phyloP scores from a whole-genome alignment of 371 early-diverging fungal genomes.

The Gilbertella persicaria region DNA sequence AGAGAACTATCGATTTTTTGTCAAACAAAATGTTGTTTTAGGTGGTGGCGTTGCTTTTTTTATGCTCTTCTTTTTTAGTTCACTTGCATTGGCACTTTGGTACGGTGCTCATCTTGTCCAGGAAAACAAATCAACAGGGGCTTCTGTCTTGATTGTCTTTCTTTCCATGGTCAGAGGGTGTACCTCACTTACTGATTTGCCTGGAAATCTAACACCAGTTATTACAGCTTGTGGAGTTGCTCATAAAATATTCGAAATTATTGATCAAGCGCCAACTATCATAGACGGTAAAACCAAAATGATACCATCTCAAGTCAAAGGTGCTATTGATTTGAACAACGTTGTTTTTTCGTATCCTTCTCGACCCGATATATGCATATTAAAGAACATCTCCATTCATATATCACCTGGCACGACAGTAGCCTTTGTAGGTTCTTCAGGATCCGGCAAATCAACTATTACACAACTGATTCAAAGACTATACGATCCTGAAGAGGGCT shows the following conservation, averaged over 20 bases:
- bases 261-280: constrained; percentile 74
- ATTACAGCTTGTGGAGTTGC: constrained; percentile 69
- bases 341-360: constrained; percentile 77
- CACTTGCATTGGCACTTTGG: constrained; percentile 79
- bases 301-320: constrained; percentile 45
- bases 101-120: constrained; percentile 66
- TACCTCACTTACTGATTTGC: constrained; percentile 42
- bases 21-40: constrained; percentile 51
- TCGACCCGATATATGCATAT: constrained; percentile 67
- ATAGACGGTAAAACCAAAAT: constrained; percentile 46
- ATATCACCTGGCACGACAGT: constrained; percentile 75
- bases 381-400: constrained; percentile 59
- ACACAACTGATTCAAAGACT: no score
- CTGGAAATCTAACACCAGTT: constrained; percentile 63
- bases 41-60: constrained; percentile 66
- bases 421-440: constrained; percentile 82
- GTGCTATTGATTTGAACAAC: constrained; percentile 69
- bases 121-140: constrained; percentile 47
- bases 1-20: constrained; percentile 59
- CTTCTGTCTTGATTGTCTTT: constrained; percentile 65
- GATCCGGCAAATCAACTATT: no score
- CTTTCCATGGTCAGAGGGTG: constrained; percentile 68
- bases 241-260: constrained; percentile 68
- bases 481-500: no score
- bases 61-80: constrained; percentile 63